Conservation (phyloP, 163 green algal genomes). For the Chloroidium sp. region DNA sequence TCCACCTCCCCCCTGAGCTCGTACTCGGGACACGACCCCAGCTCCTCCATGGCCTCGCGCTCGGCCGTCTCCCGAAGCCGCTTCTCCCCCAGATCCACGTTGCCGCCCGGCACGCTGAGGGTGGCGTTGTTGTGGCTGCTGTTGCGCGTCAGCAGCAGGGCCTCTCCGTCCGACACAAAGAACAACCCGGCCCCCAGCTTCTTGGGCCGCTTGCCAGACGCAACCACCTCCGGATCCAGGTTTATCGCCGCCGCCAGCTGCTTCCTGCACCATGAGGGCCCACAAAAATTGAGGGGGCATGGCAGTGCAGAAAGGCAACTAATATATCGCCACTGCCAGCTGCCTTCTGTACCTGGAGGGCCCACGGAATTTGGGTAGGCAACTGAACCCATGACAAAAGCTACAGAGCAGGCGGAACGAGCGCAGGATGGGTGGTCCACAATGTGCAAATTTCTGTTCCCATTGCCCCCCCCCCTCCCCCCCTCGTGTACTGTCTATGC, state of each 20-base stretch:
- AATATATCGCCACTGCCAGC: no score
- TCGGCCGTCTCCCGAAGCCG: conserved; percentile 29
- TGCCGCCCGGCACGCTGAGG: conserved; percentile 44
- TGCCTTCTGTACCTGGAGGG: no score
- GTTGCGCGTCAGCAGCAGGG: conserved; percentile 7
- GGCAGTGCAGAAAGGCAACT: no score
- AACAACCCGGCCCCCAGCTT: conserved; percentile 4
- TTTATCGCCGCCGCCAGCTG: background rate
- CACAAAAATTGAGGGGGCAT: no score
- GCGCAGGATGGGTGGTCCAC: no score
- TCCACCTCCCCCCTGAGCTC: background rate
- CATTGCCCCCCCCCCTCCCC: no score
- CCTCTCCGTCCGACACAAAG: conserved; percentile 25
- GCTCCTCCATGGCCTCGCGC: conserved; percentile 39
- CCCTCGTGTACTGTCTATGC: no score
- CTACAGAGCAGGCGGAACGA: no score
- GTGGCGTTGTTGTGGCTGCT: conserved; percentile 6
- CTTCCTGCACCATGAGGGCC: background rate
- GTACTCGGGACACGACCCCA: conserved; percentile 13
- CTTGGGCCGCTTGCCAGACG: background rate
- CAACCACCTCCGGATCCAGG: background rate
- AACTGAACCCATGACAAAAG: no score
- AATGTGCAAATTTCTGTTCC: no score
- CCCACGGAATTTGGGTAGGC: no score
- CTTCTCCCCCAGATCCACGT: conserved; percentile 31